phyloP scores from a whole-genome alignment of 305 asterid species.

The Fraxinus dipetala region DNA sequence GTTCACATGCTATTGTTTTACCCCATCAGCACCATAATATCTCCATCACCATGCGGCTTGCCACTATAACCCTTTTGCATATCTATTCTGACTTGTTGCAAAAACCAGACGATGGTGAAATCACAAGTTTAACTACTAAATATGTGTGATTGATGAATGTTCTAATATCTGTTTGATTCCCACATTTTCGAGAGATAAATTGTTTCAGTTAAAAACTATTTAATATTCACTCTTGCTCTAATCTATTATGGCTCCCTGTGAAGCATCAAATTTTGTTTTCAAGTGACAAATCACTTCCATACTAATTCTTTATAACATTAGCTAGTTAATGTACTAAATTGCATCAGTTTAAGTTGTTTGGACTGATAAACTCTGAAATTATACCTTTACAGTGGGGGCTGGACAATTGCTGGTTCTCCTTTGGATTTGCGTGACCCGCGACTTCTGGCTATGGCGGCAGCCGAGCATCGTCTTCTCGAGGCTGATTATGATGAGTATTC shows the following conservation, averaged over 20 bases:
- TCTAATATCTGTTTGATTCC: not conserved
- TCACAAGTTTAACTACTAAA: not conserved
- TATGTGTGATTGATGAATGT: not conserved
- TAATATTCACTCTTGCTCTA: not conserved
- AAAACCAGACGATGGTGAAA: not conserved
- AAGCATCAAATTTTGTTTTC: not conserved
- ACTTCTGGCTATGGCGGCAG: slow-evolving; percentile 46
- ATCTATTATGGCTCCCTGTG: not conserved
- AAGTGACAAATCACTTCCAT: not conserved
- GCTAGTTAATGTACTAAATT: slow-evolving; percentile 14
- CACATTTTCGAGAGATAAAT: not conserved
- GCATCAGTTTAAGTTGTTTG: not conserved
- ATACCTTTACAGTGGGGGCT: slow-evolving; percentile 32
- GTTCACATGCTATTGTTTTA: not conserved
- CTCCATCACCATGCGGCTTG: not conserved
- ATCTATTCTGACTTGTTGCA: not conserved
- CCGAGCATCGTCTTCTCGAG: slow-evolving; percentile 47
- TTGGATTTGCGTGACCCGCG: slow-evolving; percentile 47
- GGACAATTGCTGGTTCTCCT: slow-evolving; percentile 48
- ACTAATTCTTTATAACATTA: not conserved
- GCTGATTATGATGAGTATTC: slow-evolving; percentile 49
- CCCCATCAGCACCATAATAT: not conserved
- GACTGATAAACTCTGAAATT: not conserved
- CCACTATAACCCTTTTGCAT: not conserved
- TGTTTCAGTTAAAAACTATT: not conserved